phyloP scores from a whole-genome alignment of 768 basidiomycete genomes.

The Roridomyces roridus region DNA sequence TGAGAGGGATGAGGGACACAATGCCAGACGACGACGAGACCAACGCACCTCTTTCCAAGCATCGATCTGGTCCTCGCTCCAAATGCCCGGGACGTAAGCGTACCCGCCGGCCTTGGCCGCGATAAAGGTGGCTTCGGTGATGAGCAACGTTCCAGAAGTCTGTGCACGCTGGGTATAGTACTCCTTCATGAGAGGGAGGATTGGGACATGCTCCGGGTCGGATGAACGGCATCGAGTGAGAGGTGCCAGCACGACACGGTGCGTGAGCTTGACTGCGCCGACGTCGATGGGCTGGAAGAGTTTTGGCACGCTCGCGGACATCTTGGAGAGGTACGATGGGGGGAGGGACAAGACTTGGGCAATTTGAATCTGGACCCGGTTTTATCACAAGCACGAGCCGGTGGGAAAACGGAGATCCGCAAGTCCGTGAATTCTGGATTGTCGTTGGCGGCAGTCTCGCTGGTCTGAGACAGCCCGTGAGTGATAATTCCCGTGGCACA shows the following conservation, averaged over 20 bases:
- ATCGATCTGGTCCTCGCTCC: slow-evolving; percentile 38
- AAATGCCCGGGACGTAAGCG: slow-evolving; percentile 36
- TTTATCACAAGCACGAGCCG: too few relatives aligned
- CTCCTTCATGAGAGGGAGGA: slow-evolving; percentile 31
- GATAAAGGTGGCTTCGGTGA: slow-evolving; percentile 51
- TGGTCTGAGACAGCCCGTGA: too few relatives aligned
- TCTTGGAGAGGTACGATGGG: too few relatives aligned
- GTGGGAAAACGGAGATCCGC: too few relatives aligned
- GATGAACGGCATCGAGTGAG: slow-evolving; percentile 38
- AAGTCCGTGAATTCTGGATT: too few relatives aligned
- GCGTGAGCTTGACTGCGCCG: slow-evolving; percentile 15
- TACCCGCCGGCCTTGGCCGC: slow-evolving; percentile 35
- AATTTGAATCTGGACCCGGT: too few relatives aligned
- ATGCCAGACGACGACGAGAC: not conserved
- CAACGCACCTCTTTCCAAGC: slow-evolving; percentile 48
- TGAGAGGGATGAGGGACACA: slow-evolving; percentile 1
- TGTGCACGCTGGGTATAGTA: slow-evolving; percentile 41
- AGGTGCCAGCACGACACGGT: slow-evolving; percentile 44
- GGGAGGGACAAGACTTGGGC: too few relatives aligned
- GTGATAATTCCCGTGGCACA: too few relatives aligned
- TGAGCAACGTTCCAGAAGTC: slow-evolving; percentile 41
- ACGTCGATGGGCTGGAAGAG: slow-evolving; percentile 17
- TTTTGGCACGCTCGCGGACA: not conserved
- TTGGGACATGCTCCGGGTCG: slow-evolving; percentile 28
- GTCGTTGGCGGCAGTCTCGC: too few relatives aligned